A percentile compares a stretch with the other conserved stretches of the same genome.
Evolutionary conservation across 129 eudicot genomes (phyloP).

Genomic region (Artemisia argyi): DNA sequence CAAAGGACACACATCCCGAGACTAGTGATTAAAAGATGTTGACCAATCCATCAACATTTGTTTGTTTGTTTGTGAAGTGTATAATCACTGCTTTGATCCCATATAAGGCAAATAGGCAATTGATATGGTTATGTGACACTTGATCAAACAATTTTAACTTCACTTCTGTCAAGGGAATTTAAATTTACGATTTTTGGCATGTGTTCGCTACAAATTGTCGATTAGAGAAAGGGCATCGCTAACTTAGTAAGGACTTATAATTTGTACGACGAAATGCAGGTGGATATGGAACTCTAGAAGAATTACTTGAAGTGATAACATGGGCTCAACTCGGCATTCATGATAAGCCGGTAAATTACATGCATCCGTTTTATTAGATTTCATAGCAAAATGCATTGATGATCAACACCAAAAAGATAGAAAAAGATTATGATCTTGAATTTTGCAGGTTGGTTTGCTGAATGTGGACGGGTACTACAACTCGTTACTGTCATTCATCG

Average conservation of each 20-base stretch:
- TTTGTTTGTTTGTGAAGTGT: conserved; percentile 15
- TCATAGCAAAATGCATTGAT: neutral
- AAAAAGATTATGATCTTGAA: neutral
- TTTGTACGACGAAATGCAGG: conserved; percentile 31
- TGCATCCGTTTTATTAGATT: neutral
- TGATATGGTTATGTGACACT: conserved; percentile 11
- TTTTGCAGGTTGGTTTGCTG: conserved; percentile 50
- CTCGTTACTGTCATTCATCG: conserved; percentile 45
- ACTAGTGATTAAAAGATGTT: too few species aligned
- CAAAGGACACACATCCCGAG: too few species aligned
- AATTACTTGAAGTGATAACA: conserved; percentile 59
- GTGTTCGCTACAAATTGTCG: conserved; percentile 17
- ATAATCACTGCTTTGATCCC: conserved; percentile 29
- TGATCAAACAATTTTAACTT: neutral
- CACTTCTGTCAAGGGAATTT: neutral
- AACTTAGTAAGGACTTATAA: conserved; percentile 19
- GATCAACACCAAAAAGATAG: neutral
- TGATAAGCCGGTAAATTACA: conserved; percentile 50
- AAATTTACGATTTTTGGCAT: conserved; percentile 5
- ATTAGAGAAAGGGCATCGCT: conserved; percentile 24
- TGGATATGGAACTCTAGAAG: conserved; percentile 66
- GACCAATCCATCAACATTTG: neutral
- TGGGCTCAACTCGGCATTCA: conserved; percentile 68
- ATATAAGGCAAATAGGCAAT: conserved; percentile 18
- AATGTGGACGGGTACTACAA: conserved; percentile 64